Evolutionary conservation across 148 eudicot species (phyloP).

Genomic region (Persicaria maculosa): DNA sequence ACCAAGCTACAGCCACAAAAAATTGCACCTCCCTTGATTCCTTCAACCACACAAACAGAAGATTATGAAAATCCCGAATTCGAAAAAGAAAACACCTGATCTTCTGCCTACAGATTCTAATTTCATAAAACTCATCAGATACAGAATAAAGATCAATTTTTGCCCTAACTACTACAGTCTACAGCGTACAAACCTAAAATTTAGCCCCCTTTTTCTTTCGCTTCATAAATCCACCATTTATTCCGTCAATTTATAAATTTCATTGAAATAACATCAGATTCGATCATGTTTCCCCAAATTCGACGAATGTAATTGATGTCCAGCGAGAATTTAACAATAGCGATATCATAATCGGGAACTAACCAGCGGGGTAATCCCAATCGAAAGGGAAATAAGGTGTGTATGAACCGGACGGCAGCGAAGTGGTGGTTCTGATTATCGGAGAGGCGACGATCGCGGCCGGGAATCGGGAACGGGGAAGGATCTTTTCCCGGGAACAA

Average conservation of each 20-base stretch:
- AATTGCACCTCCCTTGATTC: not conserved
- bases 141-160: not conserved
- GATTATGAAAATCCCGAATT: not conserved
- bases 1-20: conserved; percentile 11
- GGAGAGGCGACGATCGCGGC: conserved; percentile 2
- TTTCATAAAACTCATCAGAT: not conserved
- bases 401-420: not conserved
- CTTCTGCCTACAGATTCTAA: not conserved
- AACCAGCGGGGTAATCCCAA: not conserved
- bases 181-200: not conserved
- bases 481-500: not conserved
- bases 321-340: not conserved
- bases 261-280: not conserved
- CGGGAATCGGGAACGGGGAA: not conserved
- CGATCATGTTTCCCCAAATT: not conserved
- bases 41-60: conserved; percentile 1
- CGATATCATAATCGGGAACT: not conserved
- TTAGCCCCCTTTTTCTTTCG: not conserved
- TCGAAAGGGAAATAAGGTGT: not conserved
- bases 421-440: not conserved
- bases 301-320: not conserved
- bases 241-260: not conserved
- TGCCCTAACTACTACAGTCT: not conserved
- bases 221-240: not conserved
- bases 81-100: not conserved